Conservation (phyloP, 768 basidiomycete genomes). For the Leccinellum luteum region DNA sequence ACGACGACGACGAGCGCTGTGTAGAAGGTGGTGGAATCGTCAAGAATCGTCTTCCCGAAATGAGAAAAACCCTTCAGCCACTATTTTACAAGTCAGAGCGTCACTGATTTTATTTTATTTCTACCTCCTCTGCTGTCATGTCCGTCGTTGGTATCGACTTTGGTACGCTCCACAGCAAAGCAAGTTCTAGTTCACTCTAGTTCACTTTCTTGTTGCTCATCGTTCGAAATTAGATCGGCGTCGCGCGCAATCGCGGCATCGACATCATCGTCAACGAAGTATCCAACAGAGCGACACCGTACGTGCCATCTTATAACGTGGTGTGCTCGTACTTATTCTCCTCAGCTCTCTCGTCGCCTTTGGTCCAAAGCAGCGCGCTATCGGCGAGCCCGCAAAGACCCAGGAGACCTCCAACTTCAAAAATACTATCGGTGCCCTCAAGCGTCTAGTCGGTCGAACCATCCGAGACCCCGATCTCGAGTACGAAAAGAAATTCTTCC, state of each 20-base stretch:
- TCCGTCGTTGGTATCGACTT: constrained; percentile 96
- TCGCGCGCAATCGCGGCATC: constrained; percentile 92
- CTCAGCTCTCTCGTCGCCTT: constrained; percentile 90
- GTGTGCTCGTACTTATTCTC: background rate
- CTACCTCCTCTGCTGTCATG: constrained; percentile 49
- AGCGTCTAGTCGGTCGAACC: constrained; percentile 85
- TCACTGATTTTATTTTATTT: too few species aligned
- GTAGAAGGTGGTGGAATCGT: constrained; percentile 28
- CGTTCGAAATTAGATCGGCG: constrained; percentile 74
- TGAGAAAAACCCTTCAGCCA: constrained; percentile 19
- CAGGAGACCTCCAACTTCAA: constrained; percentile 98
- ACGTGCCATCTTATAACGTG: too few species aligned
- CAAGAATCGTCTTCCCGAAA: constrained; percentile 25
- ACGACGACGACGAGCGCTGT: too few species aligned
- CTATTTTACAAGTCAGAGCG: too few species aligned
- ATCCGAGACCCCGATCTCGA: constrained; percentile 78
- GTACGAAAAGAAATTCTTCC: constrained; percentile 88
- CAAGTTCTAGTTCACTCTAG: too few species aligned
- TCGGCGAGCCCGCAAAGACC: constrained; percentile 96
- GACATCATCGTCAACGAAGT: constrained; percentile 99
- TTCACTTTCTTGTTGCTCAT: background rate
- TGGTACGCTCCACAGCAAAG: constrained; percentile 88
- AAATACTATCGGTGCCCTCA: constrained; percentile 93
- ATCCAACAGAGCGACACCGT: constrained; percentile 97
- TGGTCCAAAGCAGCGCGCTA: constrained; percentile 83